Evolutionary conservation across 257 asterid genomes (phyloP), one percentile per base, ranked within the genome.

Genomic region (Oldenlandia corymbosa): DNA sequence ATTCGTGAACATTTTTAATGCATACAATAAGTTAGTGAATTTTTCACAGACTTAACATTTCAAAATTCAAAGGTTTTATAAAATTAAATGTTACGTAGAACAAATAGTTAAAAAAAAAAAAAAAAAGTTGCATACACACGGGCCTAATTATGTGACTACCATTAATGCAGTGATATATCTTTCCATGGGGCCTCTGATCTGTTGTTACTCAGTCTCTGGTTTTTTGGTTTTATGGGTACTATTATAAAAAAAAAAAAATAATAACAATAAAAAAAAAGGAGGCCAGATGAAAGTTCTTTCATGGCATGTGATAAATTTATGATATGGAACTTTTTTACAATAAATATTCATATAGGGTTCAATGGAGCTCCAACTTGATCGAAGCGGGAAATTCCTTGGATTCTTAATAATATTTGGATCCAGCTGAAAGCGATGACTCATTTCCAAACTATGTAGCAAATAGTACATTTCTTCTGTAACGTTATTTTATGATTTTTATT

Each of bases 261-360:
- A 45, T 45, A 45, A 10, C 18, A 43, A 43, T 43, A 43, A 43
- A 2, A 13, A 20, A 39, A 50, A 39, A 3, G 34, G 47, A 5
- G 28, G 27, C 1, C 46, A 60, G 64, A 50, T 12, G 41, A 55
- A 30, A 62, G 58, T 46, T 70, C 75, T 63, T 57, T 47, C 70
- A 47, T 47, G 53, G 60, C 70, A 71, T 49, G 75, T 64, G 66
- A 71, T 28, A 64, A 47, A 70, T 64, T 70, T 70, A 70, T 45
- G 56, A 4, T 64, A 21, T 23, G 36, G 45, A 34, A 34, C n/a
- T 34, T 46, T 47, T 53, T 46, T 53, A 43, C 63, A 61, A 59
- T 68, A 5, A 59, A 57, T 47, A n/a, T n/a, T n/a, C n/a, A n/a
- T n/a, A n/a, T n/a, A n/a, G 20, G 45, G 28, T 18, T 26, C 55